Evolutionary conservation across 1,284 basidiomycete genomes (phyloP), one percentile per base, ranked within the genome.

Genomic region (Apiotrichum veenhuisii): DNA sequence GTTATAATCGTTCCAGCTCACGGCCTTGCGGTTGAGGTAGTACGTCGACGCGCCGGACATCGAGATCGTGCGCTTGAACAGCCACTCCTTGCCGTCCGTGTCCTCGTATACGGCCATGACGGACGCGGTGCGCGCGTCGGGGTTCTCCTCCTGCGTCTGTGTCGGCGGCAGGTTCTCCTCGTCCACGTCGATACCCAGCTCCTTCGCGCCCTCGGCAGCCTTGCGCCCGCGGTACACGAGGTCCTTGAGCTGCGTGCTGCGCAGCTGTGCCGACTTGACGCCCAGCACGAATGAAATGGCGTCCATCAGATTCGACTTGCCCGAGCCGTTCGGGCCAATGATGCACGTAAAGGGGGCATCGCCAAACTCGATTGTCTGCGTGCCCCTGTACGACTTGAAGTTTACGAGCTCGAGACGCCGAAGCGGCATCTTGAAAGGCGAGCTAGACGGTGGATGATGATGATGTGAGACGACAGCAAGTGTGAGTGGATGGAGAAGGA

Each of bases 231-330:
- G 88, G 77, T 97, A 98, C 14, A 99, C 89, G 44, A 98, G 82
- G 74, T 98, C 96, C 68, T 89, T 91, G 34, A 98, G 82, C 68
- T 98, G 93, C 50, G 89, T 91, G 67, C 89, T 92, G 45, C 96
- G 84, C 23, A 99, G 82, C 67, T 98, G 92, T 1, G 87, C 88
- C 55, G 89, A 92, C 79, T 94, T 92, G 47, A 98, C 89, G 33
- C 96, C 95, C 11, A 99, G 85, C 7, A 98, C 96, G 73, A 98
- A 98, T 3, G 96, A 98, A 66, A 99, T 97, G 55, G 96, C 96
- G 75, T 99, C 96, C 96, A 98, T 98, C 62, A 98, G 84, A 75
- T 99, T 99, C 36, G 91, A 95, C 76, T 99, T 98, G 63, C 96
- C 96, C 4, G 94, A 93, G 14, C 96, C 96, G 87, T 99, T 98